Evolutionary conservation across 1,284 basidiomycete genomes (phyloP).

Genomic region (Mycena sp.): DNA sequence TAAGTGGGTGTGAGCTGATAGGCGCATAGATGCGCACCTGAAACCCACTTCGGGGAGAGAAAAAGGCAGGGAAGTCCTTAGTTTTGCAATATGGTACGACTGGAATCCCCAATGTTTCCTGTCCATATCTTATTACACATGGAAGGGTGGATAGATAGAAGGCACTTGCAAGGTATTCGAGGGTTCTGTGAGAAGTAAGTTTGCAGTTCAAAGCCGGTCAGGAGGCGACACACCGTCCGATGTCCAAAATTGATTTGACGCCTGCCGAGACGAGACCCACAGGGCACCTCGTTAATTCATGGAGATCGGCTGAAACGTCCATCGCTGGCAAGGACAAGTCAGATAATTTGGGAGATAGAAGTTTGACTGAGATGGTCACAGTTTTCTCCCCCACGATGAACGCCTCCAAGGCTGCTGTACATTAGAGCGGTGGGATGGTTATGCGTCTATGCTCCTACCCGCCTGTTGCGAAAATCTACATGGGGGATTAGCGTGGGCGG

Average conservation of each 20-base stretch:
- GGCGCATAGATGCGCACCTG: conserved; percentile 63
- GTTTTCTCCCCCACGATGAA: conserved; percentile 91
- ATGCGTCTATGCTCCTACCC: conserved; percentile 57
- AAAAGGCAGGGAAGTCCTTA: conserved; percentile 95
- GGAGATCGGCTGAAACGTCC: conserved; percentile 94
- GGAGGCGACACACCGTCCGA: conserved; percentile 66
- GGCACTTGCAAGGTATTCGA: conserved; percentile 86
- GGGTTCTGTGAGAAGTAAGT: conserved; percentile 61
- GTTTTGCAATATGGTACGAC: conserved; percentile 84
- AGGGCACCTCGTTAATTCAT: conserved; percentile 84
- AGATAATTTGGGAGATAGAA: neutral
- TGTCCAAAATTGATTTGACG: conserved; percentile 96
- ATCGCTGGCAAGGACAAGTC: conserved; percentile 66
- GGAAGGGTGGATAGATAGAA: neutral
- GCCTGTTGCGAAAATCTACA: conserved; percentile 82
- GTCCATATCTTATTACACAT: conserved; percentile 3
- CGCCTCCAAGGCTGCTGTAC: conserved; percentile 78
- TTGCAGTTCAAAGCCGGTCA: conserved; percentile 3
- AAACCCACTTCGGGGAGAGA: conserved; percentile 85
- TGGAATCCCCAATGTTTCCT: conserved; percentile 97
- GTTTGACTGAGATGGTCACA: conserved; percentile 58
- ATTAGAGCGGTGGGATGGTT: neutral
- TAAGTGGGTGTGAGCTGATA: neutral
- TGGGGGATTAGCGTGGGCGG: neutral
- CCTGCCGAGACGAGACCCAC: conserved; percentile 95